Base-by-base conservation (phyloP, 2,329 filamentous ascomycete genomes). In the Ophiostoma australiae region DNA sequence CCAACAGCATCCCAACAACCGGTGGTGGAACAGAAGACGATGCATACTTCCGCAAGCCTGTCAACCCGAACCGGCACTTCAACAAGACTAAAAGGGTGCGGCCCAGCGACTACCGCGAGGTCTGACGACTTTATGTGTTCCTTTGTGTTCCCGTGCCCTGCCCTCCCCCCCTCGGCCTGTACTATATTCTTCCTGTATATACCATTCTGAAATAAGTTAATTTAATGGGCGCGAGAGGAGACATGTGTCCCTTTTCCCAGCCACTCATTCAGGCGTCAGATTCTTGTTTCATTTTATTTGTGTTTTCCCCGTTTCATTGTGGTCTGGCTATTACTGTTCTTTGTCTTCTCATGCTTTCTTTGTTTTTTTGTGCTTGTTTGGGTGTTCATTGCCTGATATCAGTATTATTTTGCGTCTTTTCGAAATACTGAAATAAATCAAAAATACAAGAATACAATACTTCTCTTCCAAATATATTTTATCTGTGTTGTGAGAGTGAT, bases 41-140 rank as follows among this genome's bases (percentile, higher is more conserved):
- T 72, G 92, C 95, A 7, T 99, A 99, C 81, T 96, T 98, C 79
- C 88, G 95, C 72, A 94, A 97, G 79, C 95, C 95, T 0, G 92
- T 98, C 73, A 99, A 99, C 78, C 94, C 94, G 2, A 92, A 97
- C 78, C 88, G 95, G 69, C 92, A 95, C 78, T 90, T 94, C 79
- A 92, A 93, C 77, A 87, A 91, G 76, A 90, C 93, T 76, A 88
- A 90, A 74, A 86, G 92, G 76, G 88, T 92, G 70, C 87, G 95
- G 70, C 94, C 94, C 13, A 95, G 92, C 78, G 95, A 99, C 81
- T 98, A 95, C 79, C 87, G 92, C 74, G 92, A 97, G 82, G 84
- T 97, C 68, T 94, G 77, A 82, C 3, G 1, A 2, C 37, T n/a
- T 41, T 31, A 1, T 31, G 27, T 31, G 27, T 31, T 31, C 27